Conservation (phyloP, 169 alveolate genomes). For the Cryptosporidium meleagridis region DNA sequence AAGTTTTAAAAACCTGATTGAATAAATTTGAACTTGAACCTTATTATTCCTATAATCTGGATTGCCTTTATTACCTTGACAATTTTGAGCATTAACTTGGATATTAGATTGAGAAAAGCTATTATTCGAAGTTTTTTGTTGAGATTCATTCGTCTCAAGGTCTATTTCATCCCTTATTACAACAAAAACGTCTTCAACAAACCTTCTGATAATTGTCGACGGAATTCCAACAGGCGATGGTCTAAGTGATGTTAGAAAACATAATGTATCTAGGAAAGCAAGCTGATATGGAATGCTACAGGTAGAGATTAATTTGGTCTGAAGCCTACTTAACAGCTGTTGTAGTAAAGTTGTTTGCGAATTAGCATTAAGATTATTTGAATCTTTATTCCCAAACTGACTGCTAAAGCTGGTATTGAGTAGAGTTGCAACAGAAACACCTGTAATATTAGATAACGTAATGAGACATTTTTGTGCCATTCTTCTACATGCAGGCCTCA, state of each 20-base stretch:
- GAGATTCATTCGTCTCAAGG: conserved; percentile 20
- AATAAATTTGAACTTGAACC: conserved; percentile 74
- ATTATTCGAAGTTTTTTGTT: conserved; percentile 6
- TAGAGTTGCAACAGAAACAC: conserved; percentile 66
- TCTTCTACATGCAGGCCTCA: conserved; percentile 62
- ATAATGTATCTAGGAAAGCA: conserved; percentile 58
- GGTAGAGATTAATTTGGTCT: conserved; percentile 66
- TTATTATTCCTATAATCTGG: conserved; percentile 20
- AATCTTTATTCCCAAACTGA: neutral
- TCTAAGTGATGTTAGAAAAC: conserved; percentile 63
- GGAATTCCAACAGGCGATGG: conserved; percentile 69
- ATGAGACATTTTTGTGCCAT: conserved; percentile 70
- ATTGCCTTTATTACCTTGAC: neutral
- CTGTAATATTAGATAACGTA: conserved; percentile 20
- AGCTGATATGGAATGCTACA: conserved; percentile 67
- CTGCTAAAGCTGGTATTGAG: conserved; percentile 29
- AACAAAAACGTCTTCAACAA: conserved; percentile 52
- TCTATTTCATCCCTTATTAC: conserved; percentile 62
- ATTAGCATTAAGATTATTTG: neutral
- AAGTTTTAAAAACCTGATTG: conserved; percentile 77
- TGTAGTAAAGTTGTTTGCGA: conserved; percentile 47
- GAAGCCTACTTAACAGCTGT: conserved; percentile 58
- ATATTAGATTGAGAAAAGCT: neutral
- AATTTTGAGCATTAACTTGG: neutral
- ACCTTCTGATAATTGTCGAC: conserved; percentile 54